Base-by-base conservation (phyloP, 495 filamentous ascomycete genomes). In the Cercophora scortea region DNA sequence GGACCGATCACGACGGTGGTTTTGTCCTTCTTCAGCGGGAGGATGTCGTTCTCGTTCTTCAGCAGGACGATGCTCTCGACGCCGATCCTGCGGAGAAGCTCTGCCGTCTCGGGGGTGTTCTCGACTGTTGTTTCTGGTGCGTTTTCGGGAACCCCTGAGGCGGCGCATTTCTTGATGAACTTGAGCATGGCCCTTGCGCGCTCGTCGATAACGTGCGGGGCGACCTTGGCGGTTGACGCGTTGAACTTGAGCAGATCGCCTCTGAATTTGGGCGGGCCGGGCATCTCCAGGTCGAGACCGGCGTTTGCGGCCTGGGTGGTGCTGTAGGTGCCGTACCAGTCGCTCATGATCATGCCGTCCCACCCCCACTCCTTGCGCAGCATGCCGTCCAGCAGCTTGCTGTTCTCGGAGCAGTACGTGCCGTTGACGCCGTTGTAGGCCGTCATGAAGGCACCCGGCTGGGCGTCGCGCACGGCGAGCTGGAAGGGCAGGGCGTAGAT, bases 361-460 rank as follows among this genome's bases (percentile, higher is more conserved):
- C 76, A 91, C 1, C 73, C 78, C 85, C 84, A 88, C 67, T 89
- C 85, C 32, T 77, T 77, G 45, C 87, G 76, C 47, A 91, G 63
- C 16, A 89, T 79, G 33, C 79, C 75, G 32, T 79, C 75, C 18
- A 92, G 62, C 11, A 88, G 65, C 42, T 74, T 71, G 40, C 77
- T 72, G 51, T 85, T 85, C 70, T 86, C 83, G 62, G 80, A 82
- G 17, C 81, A 83, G 62, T 86, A 86, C 5, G 70, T 71, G 1
- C 86, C 87, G 61, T 90, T 89, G 44, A 91, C 72, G 51, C 82
- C 81, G 56, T 89, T 89, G 57, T 89, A 91, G 47, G 80, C 79
- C 11, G 83, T 86, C 87, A 90, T 90, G 32, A 89, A 71, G 42
- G 83, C 83, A 25, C 78, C 78, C 3, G 84, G 81, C 41, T 77